A percentile compares a stretch with the other conserved stretches of the same genome.
Evolutionary conservation across 306 rosid genomes (phyloP).

Genomic region (Quercus aquifolioides): DNA sequence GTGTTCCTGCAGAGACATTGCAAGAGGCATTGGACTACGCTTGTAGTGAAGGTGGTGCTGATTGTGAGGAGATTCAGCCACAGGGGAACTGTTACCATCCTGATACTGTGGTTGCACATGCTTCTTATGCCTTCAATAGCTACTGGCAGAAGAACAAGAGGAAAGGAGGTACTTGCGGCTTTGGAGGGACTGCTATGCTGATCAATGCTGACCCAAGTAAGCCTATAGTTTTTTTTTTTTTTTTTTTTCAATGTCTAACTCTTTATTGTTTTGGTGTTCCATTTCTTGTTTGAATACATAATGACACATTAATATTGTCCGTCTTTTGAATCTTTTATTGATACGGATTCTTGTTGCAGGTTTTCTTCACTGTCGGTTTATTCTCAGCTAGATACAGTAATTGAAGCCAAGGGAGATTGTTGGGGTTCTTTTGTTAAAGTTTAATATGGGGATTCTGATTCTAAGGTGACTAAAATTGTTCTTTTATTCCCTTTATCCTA

Average conservation of each 20-base stretch:
- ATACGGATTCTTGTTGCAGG: slow-evolving; percentile 49
- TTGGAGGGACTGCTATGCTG: slow-evolving; percentile 91
- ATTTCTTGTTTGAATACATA: neutral
- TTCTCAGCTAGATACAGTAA: slow-evolving; percentile 41
- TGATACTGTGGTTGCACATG: slow-evolving; percentile 74
- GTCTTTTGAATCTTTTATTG: neutral
- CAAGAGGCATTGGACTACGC: slow-evolving; percentile 86
- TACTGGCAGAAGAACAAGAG: slow-evolving; percentile 96
- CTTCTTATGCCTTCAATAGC: slow-evolving; percentile 87
- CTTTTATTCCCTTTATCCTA: slow-evolving; percentile 17
- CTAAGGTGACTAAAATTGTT: slow-evolving; percentile 16
- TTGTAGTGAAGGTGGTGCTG: slow-evolving; percentile 88
- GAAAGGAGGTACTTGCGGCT: slow-evolving; percentile 81
- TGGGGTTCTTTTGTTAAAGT: slow-evolving; percentile 13
- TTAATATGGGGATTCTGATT: slow-evolving; percentile 20
- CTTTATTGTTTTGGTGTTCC: neutral
- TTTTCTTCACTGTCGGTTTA: slow-evolving; percentile 71
- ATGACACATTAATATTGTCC: neutral
- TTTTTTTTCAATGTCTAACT: neutral
- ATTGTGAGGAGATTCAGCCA: slow-evolving; percentile 60
- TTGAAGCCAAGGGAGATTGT: slow-evolving; percentile 15
- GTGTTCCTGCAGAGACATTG: slow-evolving; percentile 66
- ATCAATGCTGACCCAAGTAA: slow-evolving; percentile 87
- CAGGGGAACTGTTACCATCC: slow-evolving; percentile 67
- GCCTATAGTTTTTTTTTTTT: slow-evolving; percentile 4